These are phyloP conservation scores for Balansia obtecta DNA, from an alignment of 2,329 filamentous ascomycete species.

Conservation along the genomic window DNA sequence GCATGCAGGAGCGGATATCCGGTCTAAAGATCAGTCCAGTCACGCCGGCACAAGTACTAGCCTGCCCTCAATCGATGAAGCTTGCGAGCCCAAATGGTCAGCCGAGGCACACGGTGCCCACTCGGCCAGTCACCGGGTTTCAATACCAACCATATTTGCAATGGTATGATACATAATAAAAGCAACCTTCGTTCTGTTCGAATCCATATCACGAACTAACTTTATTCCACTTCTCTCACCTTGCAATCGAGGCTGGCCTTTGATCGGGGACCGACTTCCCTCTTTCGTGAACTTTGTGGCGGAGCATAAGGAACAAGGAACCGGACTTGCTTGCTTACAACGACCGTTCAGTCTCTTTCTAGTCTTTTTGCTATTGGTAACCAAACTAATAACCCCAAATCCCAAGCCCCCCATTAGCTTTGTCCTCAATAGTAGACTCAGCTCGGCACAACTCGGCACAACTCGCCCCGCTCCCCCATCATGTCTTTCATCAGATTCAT, in stretches of 20 bases:
- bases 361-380: neutral
- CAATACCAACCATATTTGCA: neutral
- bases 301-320: neutral
- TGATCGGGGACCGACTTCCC: neutral
- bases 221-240: neutral
- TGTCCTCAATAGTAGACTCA: neutral
- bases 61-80: neutral
- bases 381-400: neutral
- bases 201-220: neutral
- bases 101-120: neutral
- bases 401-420: neutral
- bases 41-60: neutral
- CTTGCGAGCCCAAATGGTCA: neutral
- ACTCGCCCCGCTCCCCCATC: neutral
- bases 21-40: neutral
- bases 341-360: too few relatives aligned
- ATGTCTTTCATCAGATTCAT: slow-evolving; percentile 6
- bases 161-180: neutral
- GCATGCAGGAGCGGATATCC: neutral
- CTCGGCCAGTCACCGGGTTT: neutral
- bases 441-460: neutral
- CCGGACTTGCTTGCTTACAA: too few relatives aligned
- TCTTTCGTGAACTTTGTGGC: neutral
- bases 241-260: neutral
- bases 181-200: neutral